Evolutionary conservation across 495 filamentous ascomycete genomes (phyloP).

Genomic region (Elaphomyces granulatus): DNA sequence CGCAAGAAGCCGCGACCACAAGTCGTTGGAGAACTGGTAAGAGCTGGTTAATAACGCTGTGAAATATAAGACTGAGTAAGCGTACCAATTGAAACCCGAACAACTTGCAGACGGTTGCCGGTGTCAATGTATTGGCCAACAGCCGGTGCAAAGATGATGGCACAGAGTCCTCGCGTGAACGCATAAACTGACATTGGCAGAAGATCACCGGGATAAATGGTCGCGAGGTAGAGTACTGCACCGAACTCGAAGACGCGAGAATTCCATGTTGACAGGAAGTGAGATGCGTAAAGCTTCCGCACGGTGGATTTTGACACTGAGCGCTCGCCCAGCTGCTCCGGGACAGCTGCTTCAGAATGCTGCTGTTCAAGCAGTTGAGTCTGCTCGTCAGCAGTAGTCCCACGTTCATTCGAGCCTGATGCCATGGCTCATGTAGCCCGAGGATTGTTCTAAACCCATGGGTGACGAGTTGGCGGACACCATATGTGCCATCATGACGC

Average conservation of each 20-base stretch:
- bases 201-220: conserved; percentile 41
- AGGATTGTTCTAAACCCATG: too few species aligned
- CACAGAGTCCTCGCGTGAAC: conserved; percentile 17
- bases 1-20: conserved; percentile 26
- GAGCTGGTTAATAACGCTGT: neutral
- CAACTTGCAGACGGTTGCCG: conserved; percentile 32
- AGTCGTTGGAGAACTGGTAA: conserved; percentile 25
- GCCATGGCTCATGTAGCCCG: too few species aligned
- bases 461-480: too few species aligned
- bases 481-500: too few species aligned
- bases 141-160: conserved; percentile 24
- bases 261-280: conserved; percentile 58
- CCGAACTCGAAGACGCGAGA: conserved; percentile 54
- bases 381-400: too few species aligned
- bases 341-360: too few species aligned
- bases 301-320: too few species aligned
- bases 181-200: conserved; percentile 30
- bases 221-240: conserved; percentile 46
- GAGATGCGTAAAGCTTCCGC: conserved; percentile 46
- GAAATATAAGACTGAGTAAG: conserved; percentile 7
- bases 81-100: conserved; percentile 37
- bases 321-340: too few species aligned
- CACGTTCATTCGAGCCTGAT: too few species aligned
- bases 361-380: too few species aligned
- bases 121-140: conserved; percentile 32